Evolutionary conservation across 2,329 filamentous ascomycete genomes (phyloP), one percentile per base, ranked within the genome.

Genomic region (Epichloe elymi): DNA sequence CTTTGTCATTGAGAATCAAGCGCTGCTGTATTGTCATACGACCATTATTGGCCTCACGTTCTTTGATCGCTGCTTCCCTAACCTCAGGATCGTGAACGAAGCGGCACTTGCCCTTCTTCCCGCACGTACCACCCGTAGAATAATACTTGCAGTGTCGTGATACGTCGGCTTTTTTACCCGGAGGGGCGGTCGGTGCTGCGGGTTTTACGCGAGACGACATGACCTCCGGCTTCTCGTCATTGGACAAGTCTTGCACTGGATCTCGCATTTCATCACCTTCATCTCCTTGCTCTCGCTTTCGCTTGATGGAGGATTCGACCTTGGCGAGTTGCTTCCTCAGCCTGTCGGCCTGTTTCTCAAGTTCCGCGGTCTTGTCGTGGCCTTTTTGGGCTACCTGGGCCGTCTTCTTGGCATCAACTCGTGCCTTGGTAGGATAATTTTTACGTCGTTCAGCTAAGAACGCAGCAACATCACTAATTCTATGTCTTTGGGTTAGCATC

Each of bases 401-500:
- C 58, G 74, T 74, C 55, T 79, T 78, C 66, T 78, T 86, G 56
- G 79, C 79, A 54, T 80, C 75, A 55, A 82, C 71, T 51, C 86
- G 82, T 53, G 80, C 79, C 63, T 80, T 79, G 2, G 90, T 96
- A 2, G 91, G 91, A 63, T 80, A 97, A 48, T 84, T 83, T 57
- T 80, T 84, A 62, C 77, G 85, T 53, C 91, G 81, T 65, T 95
- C 88, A 47, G 81, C 81, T 55, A 94, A 80, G 81, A 88, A 97
- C 6, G 80, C 79, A 23, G 80, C 77, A 51, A 96, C 75, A 61
- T 96, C 89, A 53, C 79, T 78, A 15, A 78, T 71, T 52, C 76
- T 80, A 50, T 6, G 4, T n/a, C 1, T 3, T 4, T 4, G 7
- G n/a, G 43, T 49, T 5, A 50, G 39, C 7, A 33, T 4, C 6